phyloP scores from a whole-genome alignment of 2,329 filamentous ascomycete genomes.

The Trichoderma arundinaceum region DNA sequence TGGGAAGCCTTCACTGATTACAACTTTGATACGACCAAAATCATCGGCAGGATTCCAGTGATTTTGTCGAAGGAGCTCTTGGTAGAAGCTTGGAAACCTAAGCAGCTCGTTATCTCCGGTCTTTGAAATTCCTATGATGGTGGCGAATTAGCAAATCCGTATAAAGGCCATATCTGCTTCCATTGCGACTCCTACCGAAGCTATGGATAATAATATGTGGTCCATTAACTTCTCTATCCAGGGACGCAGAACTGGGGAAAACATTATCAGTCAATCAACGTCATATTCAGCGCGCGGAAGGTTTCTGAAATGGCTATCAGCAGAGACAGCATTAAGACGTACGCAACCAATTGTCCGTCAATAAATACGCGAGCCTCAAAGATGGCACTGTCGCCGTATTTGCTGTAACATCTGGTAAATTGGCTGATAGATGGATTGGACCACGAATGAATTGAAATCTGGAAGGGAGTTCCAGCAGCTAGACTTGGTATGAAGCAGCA shows the following conservation, averaged over 20 bases:
- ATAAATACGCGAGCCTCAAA: constrained; percentile 72
- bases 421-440: constrained; percentile 64
- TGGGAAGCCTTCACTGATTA: constrained; percentile 75
- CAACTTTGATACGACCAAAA: constrained; percentile 74
- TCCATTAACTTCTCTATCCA: constrained; percentile 57
- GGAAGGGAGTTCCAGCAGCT: constrained; percentile 62
- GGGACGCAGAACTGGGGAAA: constrained; percentile 57
- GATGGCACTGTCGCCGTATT: constrained; percentile 59
- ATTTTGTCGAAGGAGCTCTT: constrained; percentile 69
- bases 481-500: constrained; percentile 75
- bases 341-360: constrained; percentile 70
- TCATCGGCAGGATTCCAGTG: constrained; percentile 75
- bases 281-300: no score
- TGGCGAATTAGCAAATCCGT: neutral
- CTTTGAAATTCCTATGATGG: constrained; percentile 55
- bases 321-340: constrained; percentile 21
- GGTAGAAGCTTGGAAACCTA: constrained; percentile 74
- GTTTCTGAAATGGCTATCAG: neutral
- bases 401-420: constrained; percentile 61
- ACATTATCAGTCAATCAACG: neutral
- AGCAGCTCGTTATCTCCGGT: constrained; percentile 66
- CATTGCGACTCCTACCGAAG: constrained; percentile 45
- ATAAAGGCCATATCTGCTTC: neutral
- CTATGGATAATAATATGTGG: constrained; percentile 56
- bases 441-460: constrained; percentile 79